A percentile compares a stretch with the other conserved stretches of the same genome.
Conservation (phyloP, 2,329 filamentous ascomycete genomes). For the Arthrobotrys musiformis region DNA sequence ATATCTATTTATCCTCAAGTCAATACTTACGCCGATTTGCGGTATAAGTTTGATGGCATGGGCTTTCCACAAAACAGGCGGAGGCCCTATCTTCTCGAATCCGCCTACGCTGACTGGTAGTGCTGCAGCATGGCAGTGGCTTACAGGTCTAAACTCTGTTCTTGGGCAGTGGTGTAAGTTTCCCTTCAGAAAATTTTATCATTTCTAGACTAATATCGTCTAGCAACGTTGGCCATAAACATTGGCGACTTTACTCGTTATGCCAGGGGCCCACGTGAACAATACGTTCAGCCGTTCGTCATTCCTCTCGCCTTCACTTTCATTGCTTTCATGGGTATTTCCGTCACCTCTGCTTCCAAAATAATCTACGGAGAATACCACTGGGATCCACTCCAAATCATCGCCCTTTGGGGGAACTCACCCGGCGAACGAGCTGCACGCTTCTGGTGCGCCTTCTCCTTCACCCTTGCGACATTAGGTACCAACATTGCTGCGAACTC, state of each 20-base stretch:
- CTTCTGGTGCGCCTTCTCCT: slow-evolving; percentile 68
- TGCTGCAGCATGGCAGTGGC: slow-evolving; percentile 60
- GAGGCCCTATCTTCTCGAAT: slow-evolving; percentile 66
- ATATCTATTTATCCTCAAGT: slow-evolving; percentile 68
- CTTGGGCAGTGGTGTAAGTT: slow-evolving; percentile 63
- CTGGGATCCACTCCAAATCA: slow-evolving; percentile 68
- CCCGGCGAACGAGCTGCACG: slow-evolving; percentile 64
- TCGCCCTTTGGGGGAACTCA: slow-evolving; percentile 63
- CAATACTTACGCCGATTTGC: slow-evolving; percentile 68
- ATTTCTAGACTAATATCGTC: slow-evolving; percentile 66
- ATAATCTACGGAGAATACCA: slow-evolving; percentile 67
- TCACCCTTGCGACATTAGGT: slow-evolving; percentile 69
- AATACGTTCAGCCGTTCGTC: slow-evolving; percentile 63
- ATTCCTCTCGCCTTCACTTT: slow-evolving; percentile 67
- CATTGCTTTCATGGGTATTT: slow-evolving; percentile 69
- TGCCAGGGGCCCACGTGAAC: slow-evolving; percentile 61
- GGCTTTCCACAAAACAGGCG: slow-evolving; percentile 70
- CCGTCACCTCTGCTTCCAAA: slow-evolving; percentile 69
- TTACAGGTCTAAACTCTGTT: slow-evolving; percentile 58
- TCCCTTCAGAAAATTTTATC: slow-evolving; percentile 68
- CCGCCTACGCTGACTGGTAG: slow-evolving; percentile 63
- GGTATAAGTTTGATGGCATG: slow-evolving; percentile 73
- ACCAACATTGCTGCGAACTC: slow-evolving; percentile 70
- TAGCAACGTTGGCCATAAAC: slow-evolving; percentile 66
- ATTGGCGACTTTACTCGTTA: slow-evolving; percentile 70